phyloP scores from a whole-genome alignment of 192 early-diverging fungal species.

The Mortierella claussenii region DNA sequence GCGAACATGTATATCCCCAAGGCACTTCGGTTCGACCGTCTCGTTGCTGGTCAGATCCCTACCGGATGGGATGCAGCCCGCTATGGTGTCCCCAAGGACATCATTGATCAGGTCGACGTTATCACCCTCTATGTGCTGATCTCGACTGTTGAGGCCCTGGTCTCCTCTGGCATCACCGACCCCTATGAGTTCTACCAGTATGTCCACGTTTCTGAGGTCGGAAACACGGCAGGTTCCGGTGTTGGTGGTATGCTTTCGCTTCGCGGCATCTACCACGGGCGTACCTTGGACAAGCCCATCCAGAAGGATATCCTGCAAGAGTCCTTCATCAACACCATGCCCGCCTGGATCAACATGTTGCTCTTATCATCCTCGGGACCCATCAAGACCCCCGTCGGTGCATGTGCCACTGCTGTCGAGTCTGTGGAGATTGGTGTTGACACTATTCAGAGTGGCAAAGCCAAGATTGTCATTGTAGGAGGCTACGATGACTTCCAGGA shows the following conservation, averaged over 20 bases:
- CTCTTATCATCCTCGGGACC: slow-evolving; percentile 92
- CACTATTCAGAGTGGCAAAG: slow-evolving; percentile 89
- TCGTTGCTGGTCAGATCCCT: slow-evolving; percentile 91
- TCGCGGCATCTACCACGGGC: slow-evolving; percentile 82
- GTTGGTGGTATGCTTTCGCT: slow-evolving; percentile 87
- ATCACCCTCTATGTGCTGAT: slow-evolving; percentile 92
- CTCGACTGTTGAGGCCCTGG: slow-evolving; percentile 91
- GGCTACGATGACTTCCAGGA: slow-evolving; percentile 95
- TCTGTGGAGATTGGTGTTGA: slow-evolving; percentile 94
- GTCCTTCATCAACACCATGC: slow-evolving; percentile 95
- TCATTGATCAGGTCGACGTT: slow-evolving; percentile 90
- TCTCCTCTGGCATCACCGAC: slow-evolving; percentile 92
- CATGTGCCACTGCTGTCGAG: slow-evolving; percentile 92
- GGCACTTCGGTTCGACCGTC: slow-evolving; percentile 89
- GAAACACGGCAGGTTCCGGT: slow-evolving; percentile 90
- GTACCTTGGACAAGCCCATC: slow-evolving; percentile 82
- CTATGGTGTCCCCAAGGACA: slow-evolving; percentile 93
- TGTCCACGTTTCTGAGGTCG: slow-evolving; percentile 94
- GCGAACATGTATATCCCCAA: slow-evolving; percentile 91
- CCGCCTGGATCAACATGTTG: slow-evolving; percentile 98
- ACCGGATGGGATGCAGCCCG: slow-evolving; percentile 94
- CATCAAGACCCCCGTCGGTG: slow-evolving; percentile 93
- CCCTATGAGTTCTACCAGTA: slow-evolving; percentile 98
- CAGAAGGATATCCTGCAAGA: slow-evolving; percentile 96
- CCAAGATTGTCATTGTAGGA: slow-evolving; percentile 93